A percentile compares a stretch with the other conserved stretches of the same genome.
These are phyloP conservation scores for Eutypella sp. DNA, from an alignment of 2,329 filamentous ascomycete species.

Conservation along the genomic window DNA sequence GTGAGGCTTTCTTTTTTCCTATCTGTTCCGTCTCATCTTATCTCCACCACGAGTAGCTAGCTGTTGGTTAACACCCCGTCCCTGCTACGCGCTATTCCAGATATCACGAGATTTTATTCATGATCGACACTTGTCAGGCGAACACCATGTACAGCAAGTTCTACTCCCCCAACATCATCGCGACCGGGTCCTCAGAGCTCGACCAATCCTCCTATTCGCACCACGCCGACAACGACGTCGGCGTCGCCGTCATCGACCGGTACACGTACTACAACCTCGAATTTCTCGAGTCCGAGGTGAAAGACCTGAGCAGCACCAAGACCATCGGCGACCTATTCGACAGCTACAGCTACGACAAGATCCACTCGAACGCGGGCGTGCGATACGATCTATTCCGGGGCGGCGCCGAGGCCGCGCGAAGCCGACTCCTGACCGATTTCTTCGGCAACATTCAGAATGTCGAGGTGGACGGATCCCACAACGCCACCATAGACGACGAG, in stretches of 20 bases:
- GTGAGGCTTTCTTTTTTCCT: too few relatives aligned
- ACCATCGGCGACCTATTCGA: constrained; percentile 93
- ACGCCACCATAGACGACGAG: constrained; percentile 63
- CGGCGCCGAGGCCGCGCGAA: constrained; percentile 70
- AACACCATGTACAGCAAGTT: constrained; percentile 99
- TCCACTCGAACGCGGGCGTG: constrained; percentile 87
- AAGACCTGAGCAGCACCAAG: constrained; percentile 79
- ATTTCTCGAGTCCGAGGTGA: constrained; percentile 87
- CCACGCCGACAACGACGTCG: constrained; percentile 96
- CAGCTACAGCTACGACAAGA: constrained; percentile 91
- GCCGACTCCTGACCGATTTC: constrained; percentile 87
- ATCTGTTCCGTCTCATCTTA: too few relatives aligned
- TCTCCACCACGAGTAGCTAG: background rate
- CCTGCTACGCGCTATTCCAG: constrained; percentile 32
- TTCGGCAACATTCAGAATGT: constrained; percentile 98
- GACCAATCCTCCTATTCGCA: constrained; percentile 97
- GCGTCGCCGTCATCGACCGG: constrained; percentile 94
- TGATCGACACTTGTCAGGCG: constrained; percentile 99
- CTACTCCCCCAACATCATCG: constrained; percentile 97
- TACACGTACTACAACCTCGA: constrained; percentile 99
- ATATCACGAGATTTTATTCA: constrained; percentile 97
- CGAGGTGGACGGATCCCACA: constrained; percentile 68
- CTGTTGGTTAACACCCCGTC: background rate
- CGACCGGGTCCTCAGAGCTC: constrained; percentile 91
- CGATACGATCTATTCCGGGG: constrained; percentile 93